Percentiles rank a stretch among this genome's conserved stretches.
These are phyloP conservation scores for Claviceps sp. DNA, from an alignment of 2,329 filamentous ascomycete species.

Conservation along the genomic window DNA sequence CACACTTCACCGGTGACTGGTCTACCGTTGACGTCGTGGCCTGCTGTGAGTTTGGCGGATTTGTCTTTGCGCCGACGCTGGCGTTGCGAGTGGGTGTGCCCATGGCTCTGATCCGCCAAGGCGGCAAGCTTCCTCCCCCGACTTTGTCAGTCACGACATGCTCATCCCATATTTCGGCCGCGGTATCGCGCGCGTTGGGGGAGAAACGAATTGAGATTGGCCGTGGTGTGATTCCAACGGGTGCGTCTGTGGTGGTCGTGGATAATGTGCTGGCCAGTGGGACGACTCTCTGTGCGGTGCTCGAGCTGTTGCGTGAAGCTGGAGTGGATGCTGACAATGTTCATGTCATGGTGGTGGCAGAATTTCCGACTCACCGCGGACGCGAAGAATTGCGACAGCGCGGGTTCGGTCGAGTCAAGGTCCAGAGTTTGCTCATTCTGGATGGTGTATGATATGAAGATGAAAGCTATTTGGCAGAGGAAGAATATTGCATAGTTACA, in stretches of 20 bases:
- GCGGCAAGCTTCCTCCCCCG: constrained; percentile 46
- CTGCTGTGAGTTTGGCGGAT: constrained; percentile 44
- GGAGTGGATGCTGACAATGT: constrained; percentile 29
- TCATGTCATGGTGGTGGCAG: constrained; percentile 38
- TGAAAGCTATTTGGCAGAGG: not conserved
- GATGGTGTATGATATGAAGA: constrained; percentile 5
- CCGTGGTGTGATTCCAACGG: constrained; percentile 23
- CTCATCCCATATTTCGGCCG: constrained; percentile 40
- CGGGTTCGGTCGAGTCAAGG: constrained; percentile 34
- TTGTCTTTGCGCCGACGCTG: constrained; percentile 39
- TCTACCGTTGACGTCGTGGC: constrained; percentile 28
- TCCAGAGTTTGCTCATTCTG: constrained; percentile 40
- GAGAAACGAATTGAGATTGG: constrained; percentile 36
- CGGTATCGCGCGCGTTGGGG: constrained; percentile 9
- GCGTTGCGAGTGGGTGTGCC: constrained; percentile 26
- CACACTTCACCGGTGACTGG: constrained; percentile 34
- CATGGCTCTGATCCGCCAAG: constrained; percentile 38
- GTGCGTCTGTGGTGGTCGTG: constrained; percentile 36
- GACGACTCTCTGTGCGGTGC: constrained; percentile 37
- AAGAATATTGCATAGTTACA: not conserved
- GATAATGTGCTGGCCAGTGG: constrained; percentile 48
- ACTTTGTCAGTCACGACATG: constrained; percentile 33
- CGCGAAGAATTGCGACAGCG: constrained; percentile 28
- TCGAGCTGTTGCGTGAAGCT: constrained; percentile 31
- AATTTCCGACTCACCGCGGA: constrained; percentile 43